Conservation (phyloP, 305 asterid species). For the Salvia sclarea region DNA sequence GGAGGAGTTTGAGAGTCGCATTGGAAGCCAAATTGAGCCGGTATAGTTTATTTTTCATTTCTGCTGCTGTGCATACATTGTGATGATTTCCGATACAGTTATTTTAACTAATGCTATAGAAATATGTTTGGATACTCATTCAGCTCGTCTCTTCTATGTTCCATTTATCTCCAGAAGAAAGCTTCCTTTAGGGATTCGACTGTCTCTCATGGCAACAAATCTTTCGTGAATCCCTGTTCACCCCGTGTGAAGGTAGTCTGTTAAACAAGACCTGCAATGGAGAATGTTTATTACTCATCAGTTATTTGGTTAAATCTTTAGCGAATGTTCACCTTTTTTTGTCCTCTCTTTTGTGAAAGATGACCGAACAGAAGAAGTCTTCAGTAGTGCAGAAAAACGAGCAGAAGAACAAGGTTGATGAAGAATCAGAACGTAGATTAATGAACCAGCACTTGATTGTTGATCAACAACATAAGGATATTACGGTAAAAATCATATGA, state of each 20-base stretch:
- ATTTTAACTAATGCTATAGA: constrained; percentile 3
- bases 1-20: constrained; percentile 79
- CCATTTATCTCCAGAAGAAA: constrained; percentile 50
- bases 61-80: neutral
- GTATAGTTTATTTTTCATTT: constrained; percentile 42
- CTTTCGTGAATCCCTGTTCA: constrained; percentile 40
- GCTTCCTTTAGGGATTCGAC: constrained; percentile 43
- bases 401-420: constrained; percentile 47
- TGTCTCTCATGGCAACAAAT: constrained; percentile 44
- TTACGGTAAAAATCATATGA: constrained; percentile 47
- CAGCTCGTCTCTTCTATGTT: constrained; percentile 19
- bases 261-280: constrained; percentile 6
- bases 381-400: constrained; percentile 42
- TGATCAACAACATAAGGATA: constrained; percentile 66
- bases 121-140: constrained; percentile 20
- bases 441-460: constrained; percentile 56
- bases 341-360: constrained; percentile 17
- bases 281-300: neutral
- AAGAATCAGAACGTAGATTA: constrained; percentile 45
- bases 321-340: constrained; percentile 6
- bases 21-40: constrained; percentile 64
- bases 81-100: neutral
- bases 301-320: neutral
- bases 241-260: constrained; percentile 50
- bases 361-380: constrained; percentile 47